A percentile compares a stretch with the other conserved stretches of the same genome.
These are phyloP conservation scores for Tolypocladium album DNA, from an alignment of 2,329 filamentous ascomycete genomes.

Conservation along the genomic window DNA sequence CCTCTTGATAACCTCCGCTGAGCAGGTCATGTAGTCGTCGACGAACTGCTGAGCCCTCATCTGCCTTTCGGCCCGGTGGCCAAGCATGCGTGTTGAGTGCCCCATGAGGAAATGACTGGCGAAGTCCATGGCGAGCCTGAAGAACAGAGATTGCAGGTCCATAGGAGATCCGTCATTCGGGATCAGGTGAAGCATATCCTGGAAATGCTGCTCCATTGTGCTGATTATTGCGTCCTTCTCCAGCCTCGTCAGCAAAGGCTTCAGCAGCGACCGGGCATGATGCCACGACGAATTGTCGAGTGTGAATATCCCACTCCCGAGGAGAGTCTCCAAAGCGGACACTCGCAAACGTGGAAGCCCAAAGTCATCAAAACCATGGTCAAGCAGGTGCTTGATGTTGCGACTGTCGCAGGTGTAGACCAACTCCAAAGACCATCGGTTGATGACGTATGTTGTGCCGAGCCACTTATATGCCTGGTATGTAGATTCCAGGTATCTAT, in stretches of 20 bases:
- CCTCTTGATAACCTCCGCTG: conserved; percentile 18
- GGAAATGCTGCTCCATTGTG: conserved; percentile 22
- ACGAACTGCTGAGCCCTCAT: conserved; percentile 23
- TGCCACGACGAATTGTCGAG: conserved; percentile 36
- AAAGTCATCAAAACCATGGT: conserved; percentile 41
- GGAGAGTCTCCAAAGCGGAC: conserved; percentile 24
- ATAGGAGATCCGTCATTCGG: conserved; percentile 12
- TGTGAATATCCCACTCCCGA: conserved; percentile 37
- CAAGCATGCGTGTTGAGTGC: conserved; percentile 12
- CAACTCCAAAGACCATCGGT: conserved; percentile 19
- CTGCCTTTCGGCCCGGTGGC: conserved; percentile 4
- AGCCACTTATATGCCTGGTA: conserved; percentile 15
- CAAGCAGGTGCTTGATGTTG: conserved; percentile 45
- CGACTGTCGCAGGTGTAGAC: conserved; percentile 31
- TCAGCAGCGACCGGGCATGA: conserved; percentile 26
- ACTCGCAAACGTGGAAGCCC: conserved; percentile 24
- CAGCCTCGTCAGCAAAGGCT: conserved; percentile 21
- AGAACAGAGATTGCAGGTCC: conserved; percentile 35
- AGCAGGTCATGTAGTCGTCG: conserved; percentile 22
- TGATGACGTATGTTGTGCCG: conserved; percentile 20
- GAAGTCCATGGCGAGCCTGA: conserved; percentile 34
- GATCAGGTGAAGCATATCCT: conserved; percentile 25
- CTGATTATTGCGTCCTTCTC: conserved; percentile 15
- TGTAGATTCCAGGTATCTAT: conserved; percentile 17
- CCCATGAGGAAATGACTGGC: conserved; percentile 38